Evolutionary conservation across 2,329 filamentous ascomycete species (phyloP).

Genomic region (Neoarthrinium moseri): DNA sequence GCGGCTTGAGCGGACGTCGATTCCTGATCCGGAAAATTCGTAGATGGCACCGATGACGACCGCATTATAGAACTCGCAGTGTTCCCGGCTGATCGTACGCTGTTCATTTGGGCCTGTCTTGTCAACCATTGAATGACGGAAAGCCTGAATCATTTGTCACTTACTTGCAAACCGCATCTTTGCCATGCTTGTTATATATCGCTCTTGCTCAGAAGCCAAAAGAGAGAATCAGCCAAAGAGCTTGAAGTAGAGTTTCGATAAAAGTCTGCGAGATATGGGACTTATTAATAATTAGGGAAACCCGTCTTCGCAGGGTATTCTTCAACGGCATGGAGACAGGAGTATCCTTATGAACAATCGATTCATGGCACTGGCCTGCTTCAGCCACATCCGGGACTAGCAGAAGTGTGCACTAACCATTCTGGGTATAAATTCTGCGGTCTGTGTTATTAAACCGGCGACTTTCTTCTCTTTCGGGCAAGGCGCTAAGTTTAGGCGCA

Average conservation of each 20-base stretch:
- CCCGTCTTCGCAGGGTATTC: not conserved
- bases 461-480: constrained; percentile 1
- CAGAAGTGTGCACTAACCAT: not conserved
- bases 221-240: not conserved
- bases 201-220: not conserved
- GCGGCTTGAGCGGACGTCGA: not conserved
- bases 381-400: not conserved
- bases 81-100: constrained; percentile 3
- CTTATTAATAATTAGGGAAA: not conserved
- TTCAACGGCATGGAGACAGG: not conserved
- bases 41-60: constrained; percentile 5
- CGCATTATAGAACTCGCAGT: constrained; percentile 1
- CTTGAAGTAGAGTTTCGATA: not conserved
- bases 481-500: not conserved
- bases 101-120: constrained; percentile 3
- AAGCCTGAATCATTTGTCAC: not conserved
- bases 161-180: constrained; percentile 4
- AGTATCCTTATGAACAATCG: not conserved
- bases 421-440: not conserved
- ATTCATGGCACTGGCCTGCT: not conserved
- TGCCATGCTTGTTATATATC: not conserved
- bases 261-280: not conserved
- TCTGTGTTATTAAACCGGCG: constrained; percentile 1
- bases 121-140: not conserved
- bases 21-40: not conserved